A percentile compares a stretch with the other conserved stretches of the same genome.
These are phyloP conservation scores for Psilocybe azurescens DNA, from an alignment of 768 basidiomycete species.

Conservation along the genomic window DNA sequence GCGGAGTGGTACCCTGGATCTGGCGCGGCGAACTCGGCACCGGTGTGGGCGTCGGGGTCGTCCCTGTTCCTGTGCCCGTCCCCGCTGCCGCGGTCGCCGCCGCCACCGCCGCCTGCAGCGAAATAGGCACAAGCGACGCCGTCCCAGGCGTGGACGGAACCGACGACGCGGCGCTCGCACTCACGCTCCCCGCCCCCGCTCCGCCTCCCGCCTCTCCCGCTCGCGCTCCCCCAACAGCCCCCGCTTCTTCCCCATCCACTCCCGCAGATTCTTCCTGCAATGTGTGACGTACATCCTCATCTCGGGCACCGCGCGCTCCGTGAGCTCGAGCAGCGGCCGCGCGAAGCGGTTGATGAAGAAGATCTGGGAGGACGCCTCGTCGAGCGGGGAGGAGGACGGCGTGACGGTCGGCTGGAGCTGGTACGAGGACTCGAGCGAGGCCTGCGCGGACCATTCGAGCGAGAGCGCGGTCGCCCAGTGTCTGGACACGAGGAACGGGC, in stretches of 20 bases:
- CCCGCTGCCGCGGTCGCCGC: too few species aligned
- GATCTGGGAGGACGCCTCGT: slow-evolving; percentile 83
- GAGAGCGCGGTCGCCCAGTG: slow-evolving; percentile 91
- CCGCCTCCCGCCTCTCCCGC: slow-evolving; percentile 11
- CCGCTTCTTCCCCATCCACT: slow-evolving; percentile 65
- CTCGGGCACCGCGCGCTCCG: slow-evolving; percentile 74
- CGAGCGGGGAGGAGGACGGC: slow-evolving; percentile 48
- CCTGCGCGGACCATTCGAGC: slow-evolving; percentile 92
- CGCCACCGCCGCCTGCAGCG: not conserved
- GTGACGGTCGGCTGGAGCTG: slow-evolving; percentile 69
- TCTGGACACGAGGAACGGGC: slow-evolving; percentile 89
- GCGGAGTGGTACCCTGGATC: slow-evolving; percentile 25
- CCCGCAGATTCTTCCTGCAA: slow-evolving; percentile 69
- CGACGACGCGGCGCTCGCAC: slow-evolving; percentile 50
- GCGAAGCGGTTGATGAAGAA: slow-evolving; percentile 88
- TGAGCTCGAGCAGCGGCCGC: slow-evolving; percentile 82
- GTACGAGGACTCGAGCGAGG: slow-evolving; percentile 81
- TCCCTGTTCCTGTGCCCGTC: not conserved
- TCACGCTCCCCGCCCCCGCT: slow-evolving; percentile 10
- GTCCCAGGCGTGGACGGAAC: slow-evolving; percentile 29
- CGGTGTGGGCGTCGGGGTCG: slow-evolving; percentile 1
- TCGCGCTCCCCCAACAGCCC: slow-evolving; percentile 35
- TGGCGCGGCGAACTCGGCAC: slow-evolving; percentile 22
- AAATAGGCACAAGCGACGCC: slow-evolving; percentile 8
- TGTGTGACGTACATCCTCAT: slow-evolving; percentile 70